Evolutionary conservation across 202 grass and related monocot genomes (phyloP).

Genomic region (Thinopyrum obtusiflorum): DNA sequence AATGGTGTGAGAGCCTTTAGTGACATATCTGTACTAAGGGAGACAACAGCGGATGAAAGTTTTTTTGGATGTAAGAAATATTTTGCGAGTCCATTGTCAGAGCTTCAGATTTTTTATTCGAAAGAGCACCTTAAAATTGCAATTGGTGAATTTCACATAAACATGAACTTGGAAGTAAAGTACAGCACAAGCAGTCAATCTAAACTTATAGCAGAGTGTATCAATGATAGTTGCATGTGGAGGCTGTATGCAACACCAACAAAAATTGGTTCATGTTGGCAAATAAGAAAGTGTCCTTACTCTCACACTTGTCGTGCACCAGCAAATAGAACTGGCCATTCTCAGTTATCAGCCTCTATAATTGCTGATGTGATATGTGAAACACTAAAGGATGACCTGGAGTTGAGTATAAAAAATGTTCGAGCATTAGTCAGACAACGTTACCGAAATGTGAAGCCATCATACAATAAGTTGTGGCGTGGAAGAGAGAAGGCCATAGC

Average conservation of each 20-base stretch:
- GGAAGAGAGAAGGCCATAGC: neutral
- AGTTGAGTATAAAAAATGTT: neutral
- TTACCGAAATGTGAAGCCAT: neutral
- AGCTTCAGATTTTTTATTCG: neutral
- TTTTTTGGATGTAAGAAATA: neutral
- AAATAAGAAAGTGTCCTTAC: neutral
- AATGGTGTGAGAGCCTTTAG: too few species aligned
- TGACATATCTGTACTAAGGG: too few species aligned
- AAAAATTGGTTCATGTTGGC: neutral
- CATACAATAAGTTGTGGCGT: neutral
- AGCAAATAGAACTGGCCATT: neutral
- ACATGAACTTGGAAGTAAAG: neutral
- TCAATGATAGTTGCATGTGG: too few species aligned
- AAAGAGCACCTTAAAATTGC: neutral
- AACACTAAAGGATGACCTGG: neutral
- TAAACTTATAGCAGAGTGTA: neutral
- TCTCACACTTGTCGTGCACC: neutral
- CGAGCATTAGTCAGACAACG: neutral
- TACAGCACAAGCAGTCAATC: neutral
- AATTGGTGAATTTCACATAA: neutral
- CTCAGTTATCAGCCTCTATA: neutral
- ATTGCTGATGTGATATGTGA: neutral
- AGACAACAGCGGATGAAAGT: too few species aligned
- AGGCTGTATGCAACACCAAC: too few species aligned
- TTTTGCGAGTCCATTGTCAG: neutral